These are phyloP conservation scores for Amanita thiersii DNA, from an alignment of 768 basidiomycete genomes.

Conservation along the genomic window DNA sequence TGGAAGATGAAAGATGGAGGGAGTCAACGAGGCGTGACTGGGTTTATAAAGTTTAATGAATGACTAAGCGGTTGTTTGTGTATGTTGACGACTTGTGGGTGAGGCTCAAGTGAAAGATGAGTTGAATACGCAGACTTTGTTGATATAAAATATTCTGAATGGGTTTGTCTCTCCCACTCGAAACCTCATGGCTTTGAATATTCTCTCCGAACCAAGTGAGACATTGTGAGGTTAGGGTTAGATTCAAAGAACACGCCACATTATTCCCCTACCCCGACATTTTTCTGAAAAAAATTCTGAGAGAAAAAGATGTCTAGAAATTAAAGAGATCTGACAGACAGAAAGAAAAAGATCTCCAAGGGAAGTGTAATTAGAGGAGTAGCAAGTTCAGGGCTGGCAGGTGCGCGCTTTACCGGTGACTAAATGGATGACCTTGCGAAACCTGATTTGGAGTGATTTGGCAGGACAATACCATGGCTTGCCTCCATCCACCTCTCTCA, in stretches of 20 bases:
- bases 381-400: slow-evolving; percentile 22
- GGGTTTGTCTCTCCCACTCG: too few relatives aligned
- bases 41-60: neutral
- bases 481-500: slow-evolving; percentile 6
- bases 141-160: neutral
- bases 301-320: too few relatives aligned
- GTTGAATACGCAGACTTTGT: too few relatives aligned
- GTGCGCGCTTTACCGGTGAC: slow-evolving; percentile 17
- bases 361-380: neutral
- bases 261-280: neutral
- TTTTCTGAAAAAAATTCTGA: neutral
- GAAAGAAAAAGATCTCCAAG: slow-evolving; percentile 1
- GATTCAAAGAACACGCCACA: neutral
- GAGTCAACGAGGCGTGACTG: neutral
- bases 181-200: too few relatives aligned
- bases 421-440: slow-evolving; percentile 9
- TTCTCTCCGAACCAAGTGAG: neutral
- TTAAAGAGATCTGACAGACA: too few relatives aligned
- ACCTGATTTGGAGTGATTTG: slow-evolving; percentile 7
- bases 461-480: neutral
- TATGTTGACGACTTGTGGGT: too few relatives aligned
- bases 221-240: neutral
- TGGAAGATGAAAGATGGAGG: slow-evolving; percentile 1
- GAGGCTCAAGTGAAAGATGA: too few relatives aligned
- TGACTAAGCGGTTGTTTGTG: slow-evolving; percentile 2